Evolutionary conservation across 2,329 filamentous ascomycete genomes (phyloP), one percentile per base, ranked within the genome.

Genomic region (Tolypocladium tropicale): DNA sequence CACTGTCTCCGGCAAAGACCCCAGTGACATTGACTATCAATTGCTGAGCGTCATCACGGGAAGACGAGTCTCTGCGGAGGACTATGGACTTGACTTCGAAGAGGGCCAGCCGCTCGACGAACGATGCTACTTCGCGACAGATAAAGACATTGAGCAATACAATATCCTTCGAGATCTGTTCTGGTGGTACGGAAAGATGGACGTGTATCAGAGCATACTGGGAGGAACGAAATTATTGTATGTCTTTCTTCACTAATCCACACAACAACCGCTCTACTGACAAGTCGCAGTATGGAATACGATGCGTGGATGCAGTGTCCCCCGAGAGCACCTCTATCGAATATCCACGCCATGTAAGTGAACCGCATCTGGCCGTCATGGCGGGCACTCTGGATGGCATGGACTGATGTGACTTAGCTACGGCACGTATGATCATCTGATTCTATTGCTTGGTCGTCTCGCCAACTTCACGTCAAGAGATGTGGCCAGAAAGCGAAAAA

Each of bases 101-200:
- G 63, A 67, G 6, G 63, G 62, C 5, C 68, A 68, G 41, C 56
- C 58, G 2, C 59, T 68, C 6, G 63, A 68, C 23, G 59, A 63
- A n/a, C 56, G 61, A 3, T 56, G 54, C 7, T 39, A 56, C 11
- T 58, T 59, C 5, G 59, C 65, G 7, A 80, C 79, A 1, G 74
- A 79, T 37, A 78, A 74, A 59, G 92, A 97, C 58, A 79, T 95
- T 52, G 85, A 90, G 59, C 85, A 82, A 43, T 95, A 89, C 65
- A 88, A 94, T 64, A 86, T 88, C 18, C 78, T 94, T 41, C 84
- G 88, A 60, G 94, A 97, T 71, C 73, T 97, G 6, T 95, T 88
- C 67, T 99, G 93, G 92, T 96, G 91, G 89, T 96, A 92, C 68
- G 86, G 83, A 64, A 95, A 96, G 70, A 94, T 96, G 76, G 94